These are phyloP conservation scores for Plasmodium malariae DNA, from an alignment of 169 alveolate genomes.

Conservation along the genomic window DNA sequence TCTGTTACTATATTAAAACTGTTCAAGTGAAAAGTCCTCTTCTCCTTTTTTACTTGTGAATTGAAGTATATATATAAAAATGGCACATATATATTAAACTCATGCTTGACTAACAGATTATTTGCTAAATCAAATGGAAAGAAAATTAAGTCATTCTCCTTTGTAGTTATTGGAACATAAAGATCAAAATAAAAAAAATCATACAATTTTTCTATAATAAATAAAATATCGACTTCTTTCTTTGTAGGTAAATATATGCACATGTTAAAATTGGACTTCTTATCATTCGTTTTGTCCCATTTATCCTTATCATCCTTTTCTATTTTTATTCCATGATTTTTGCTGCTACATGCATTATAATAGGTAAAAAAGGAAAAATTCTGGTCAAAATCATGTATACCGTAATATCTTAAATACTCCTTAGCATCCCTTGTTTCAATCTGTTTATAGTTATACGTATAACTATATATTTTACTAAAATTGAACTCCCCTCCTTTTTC, in stretches of 20 bases:
- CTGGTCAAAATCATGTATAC: not conserved
- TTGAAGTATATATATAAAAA: constrained; percentile 19
- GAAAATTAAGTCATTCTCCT: constrained; percentile 23
- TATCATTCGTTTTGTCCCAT: not conserved
- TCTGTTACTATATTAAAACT: constrained; percentile 17
- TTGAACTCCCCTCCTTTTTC: constrained; percentile 5
- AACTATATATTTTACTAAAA: constrained; percentile 28
- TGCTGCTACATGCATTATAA: not conserved
- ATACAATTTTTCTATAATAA: constrained; percentile 33
- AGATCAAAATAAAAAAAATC: constrained; percentile 53
- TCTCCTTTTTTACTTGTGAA: not conserved
- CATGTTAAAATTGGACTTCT: constrained; percentile 33
- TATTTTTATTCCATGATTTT: not conserved
- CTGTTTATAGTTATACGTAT: constrained; percentile 29
- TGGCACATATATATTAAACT: constrained; percentile 58
- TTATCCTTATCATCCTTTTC: not conserved
- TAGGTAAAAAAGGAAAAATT: constrained; percentile 12
- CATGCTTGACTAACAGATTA: constrained; percentile 32
- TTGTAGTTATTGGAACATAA: constrained; percentile 49
- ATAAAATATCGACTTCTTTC: constrained; percentile 58
- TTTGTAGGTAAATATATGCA: constrained; percentile 66
- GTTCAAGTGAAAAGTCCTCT: not conserved
- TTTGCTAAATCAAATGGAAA: constrained; percentile 51
- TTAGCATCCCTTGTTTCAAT: not conserved
- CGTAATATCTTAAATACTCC: not conserved